Conservation (phyloP, 1,139 yeast species). For the Protomyces lactucae-debilis region DNA sequence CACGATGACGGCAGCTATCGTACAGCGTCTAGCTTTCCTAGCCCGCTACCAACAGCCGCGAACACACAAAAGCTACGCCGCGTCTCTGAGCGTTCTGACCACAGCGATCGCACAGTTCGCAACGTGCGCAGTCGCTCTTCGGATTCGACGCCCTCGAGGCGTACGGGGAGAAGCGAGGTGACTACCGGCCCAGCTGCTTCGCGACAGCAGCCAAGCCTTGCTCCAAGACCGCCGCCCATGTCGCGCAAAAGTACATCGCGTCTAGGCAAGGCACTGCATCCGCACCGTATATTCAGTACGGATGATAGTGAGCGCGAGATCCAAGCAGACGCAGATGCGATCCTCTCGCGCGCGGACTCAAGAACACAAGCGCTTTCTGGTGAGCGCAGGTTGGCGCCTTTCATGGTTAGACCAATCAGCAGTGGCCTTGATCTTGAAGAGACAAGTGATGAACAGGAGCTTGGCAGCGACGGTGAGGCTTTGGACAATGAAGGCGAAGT, state of each 20-base stretch:
- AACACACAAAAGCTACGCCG: not conserved
- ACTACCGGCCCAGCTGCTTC: not conserved
- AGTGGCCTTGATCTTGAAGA: slow-evolving; percentile 4
- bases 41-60: not conserved
- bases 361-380: not conserved
- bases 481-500: slow-evolving; percentile 1
- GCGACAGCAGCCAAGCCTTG: not conserved
- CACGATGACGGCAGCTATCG: slow-evolving; percentile 9
- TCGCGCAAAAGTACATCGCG: not conserved
- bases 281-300: slow-evolving; percentile 23
- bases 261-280: not conserved
- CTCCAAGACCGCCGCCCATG: not conserved
- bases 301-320: slow-evolving; percentile 28
- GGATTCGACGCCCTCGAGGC: slow-evolving; percentile 5
- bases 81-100: not conserved
- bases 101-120: not conserved
- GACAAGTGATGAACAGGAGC: slow-evolving; percentile 12
- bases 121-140: not conserved
- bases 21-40: slow-evolving; percentile 14
- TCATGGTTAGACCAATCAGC: slow-evolving; percentile 5
- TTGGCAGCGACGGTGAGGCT: slow-evolving; percentile 1
- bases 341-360: slow-evolving; percentile 9
- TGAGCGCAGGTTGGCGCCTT: slow-evolving; percentile 4
- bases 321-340: slow-evolving; percentile 25
- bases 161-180: not conserved